phyloP scores from a whole-genome alignment of 2,329 filamentous ascomycete genomes.

The Geosmithia putterillii region DNA sequence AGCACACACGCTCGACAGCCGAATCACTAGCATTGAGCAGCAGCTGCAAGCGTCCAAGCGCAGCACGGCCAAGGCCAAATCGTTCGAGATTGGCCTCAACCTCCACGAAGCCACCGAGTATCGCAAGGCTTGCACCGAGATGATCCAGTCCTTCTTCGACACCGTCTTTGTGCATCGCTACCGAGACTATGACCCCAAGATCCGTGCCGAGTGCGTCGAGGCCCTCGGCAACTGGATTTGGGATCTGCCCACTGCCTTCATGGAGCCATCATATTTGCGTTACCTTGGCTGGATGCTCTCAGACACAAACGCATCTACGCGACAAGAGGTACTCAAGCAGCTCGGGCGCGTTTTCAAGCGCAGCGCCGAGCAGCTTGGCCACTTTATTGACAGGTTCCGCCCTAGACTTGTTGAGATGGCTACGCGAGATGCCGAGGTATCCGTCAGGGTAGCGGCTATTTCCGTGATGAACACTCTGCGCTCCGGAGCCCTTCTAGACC shows the following conservation, averaged over 20 bases:
- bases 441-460: slow-evolving; percentile 69
- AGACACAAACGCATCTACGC: slow-evolving; percentile 60
- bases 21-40: slow-evolving; percentile 63
- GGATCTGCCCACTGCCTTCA: slow-evolving; percentile 73
- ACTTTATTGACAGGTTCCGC: slow-evolving; percentile 88
- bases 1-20: slow-evolving; percentile 56
- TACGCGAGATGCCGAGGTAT: slow-evolving; percentile 68
- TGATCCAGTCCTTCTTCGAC: slow-evolving; percentile 79
- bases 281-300: slow-evolving; percentile 95
- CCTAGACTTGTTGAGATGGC: slow-evolving; percentile 86
- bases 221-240: slow-evolving; percentile 84
- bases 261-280: slow-evolving; percentile 79
- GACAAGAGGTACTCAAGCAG: slow-evolving; percentile 79
- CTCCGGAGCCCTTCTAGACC: slow-evolving; percentile 76
- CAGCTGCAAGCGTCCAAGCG: slow-evolving; percentile 66
- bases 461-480: slow-evolving; percentile 73
- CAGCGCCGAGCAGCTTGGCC: slow-evolving; percentile 70
- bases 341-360: slow-evolving; percentile 68
- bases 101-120: slow-evolving; percentile 59
- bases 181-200: slow-evolving; percentile 81
- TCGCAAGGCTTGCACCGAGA: slow-evolving; percentile 55
- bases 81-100: slow-evolving; percentile 60
- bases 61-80: slow-evolving; percentile 65
- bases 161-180: slow-evolving; percentile 93
- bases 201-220: slow-evolving; percentile 78